A percentile compares a stretch with the other conserved stretches of the same genome.
Conservation (phyloP, 805 yeast genomes). For the Starmerella powellii region DNA sequence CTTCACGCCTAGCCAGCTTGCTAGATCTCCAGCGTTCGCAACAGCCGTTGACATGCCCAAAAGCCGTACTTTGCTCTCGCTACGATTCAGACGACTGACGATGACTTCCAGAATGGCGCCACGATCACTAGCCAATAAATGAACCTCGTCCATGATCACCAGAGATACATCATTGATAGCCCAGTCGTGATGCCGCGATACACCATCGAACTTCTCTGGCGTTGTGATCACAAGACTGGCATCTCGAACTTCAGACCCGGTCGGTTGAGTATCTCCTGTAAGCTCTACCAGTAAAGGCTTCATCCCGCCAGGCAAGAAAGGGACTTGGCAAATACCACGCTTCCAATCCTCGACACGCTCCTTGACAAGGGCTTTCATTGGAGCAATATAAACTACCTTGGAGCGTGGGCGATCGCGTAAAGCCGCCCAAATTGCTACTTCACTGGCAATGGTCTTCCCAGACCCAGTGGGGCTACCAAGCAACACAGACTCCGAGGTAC, state of each 20-base stretch:
- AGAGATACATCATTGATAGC: constrained; percentile 64
- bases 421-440: constrained; percentile 94
- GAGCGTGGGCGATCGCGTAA: constrained; percentile 68
- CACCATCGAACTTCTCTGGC: constrained; percentile 81
- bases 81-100: constrained; percentile 74
- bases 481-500: constrained; percentile 65
- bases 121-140: constrained; percentile 69
- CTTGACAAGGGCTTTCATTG: constrained; percentile 77
- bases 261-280: constrained; percentile 75
- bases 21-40: constrained; percentile 75
- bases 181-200: constrained; percentile 59
- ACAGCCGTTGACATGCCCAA: constrained; percentile 79
- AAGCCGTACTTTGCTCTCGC: constrained; percentile 48
- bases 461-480: constrained; percentile 99
- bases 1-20: constrained; percentile 69
- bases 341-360: constrained; percentile 79
- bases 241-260: constrained; percentile 47
- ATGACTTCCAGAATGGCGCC: constrained; percentile 82
- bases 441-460: constrained; percentile 96
- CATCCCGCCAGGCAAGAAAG: constrained; percentile 13
- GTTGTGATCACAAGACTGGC: constrained; percentile 74
- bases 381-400: constrained; percentile 75
- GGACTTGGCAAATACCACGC: constrained; percentile 24
- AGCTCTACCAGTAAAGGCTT: constrained; percentile 50
- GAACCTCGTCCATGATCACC: constrained; percentile 78